Conservation (phyloP, 2,329 filamentous ascomycete species). For the Pseudogymnoascus sp. region DNA sequence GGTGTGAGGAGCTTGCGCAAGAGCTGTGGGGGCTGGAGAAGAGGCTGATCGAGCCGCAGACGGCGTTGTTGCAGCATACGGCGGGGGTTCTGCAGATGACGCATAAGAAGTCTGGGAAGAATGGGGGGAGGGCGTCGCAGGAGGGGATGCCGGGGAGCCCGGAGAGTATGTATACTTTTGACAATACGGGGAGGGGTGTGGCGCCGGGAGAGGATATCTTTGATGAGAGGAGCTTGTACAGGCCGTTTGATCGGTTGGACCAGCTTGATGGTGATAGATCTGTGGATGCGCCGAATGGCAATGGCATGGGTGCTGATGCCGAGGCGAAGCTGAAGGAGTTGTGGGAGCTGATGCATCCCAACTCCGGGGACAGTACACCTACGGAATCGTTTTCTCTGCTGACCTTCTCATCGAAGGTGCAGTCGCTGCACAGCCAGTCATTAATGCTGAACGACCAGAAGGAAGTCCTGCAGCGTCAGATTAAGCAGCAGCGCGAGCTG, state of each 20-base stretch:
- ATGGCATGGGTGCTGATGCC: slow-evolving; percentile 43
- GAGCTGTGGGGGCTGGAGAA: slow-evolving; percentile 77
- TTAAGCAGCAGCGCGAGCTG: slow-evolving; percentile 89
- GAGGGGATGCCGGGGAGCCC: slow-evolving; percentile 63
- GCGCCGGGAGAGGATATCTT: slow-evolving; percentile 59
- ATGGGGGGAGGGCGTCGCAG: slow-evolving; percentile 33
- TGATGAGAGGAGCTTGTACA: slow-evolving; percentile 70
- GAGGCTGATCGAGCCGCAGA: slow-evolving; percentile 65
- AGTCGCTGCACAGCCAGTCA: slow-evolving; percentile 70
- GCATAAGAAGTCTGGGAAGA: slow-evolving; percentile 59
- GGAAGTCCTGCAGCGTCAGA: slow-evolving; percentile 78
- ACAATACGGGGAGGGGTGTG: slow-evolving; percentile 52
- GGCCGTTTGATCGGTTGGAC: slow-evolving; percentile 59
- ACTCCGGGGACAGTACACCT: slow-evolving; percentile 44
- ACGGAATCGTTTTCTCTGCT: slow-evolving; percentile 62
- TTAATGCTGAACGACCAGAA: slow-evolving; percentile 80
- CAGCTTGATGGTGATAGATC: slow-evolving; percentile 27
- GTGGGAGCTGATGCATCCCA: slow-evolving; percentile 43
- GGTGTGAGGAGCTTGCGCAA: slow-evolving; percentile 76
- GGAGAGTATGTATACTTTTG: slow-evolving; percentile 67
- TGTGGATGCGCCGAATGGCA: not conserved
- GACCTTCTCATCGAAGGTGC: slow-evolving; percentile 71
- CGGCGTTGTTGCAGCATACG: slow-evolving; percentile 76
- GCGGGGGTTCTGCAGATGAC: slow-evolving; percentile 88
- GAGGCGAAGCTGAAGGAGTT: slow-evolving; percentile 44